Evolutionary conservation across 495 filamentous ascomycete species (phyloP).

Genomic region (Stereocaulon alpinum): DNA sequence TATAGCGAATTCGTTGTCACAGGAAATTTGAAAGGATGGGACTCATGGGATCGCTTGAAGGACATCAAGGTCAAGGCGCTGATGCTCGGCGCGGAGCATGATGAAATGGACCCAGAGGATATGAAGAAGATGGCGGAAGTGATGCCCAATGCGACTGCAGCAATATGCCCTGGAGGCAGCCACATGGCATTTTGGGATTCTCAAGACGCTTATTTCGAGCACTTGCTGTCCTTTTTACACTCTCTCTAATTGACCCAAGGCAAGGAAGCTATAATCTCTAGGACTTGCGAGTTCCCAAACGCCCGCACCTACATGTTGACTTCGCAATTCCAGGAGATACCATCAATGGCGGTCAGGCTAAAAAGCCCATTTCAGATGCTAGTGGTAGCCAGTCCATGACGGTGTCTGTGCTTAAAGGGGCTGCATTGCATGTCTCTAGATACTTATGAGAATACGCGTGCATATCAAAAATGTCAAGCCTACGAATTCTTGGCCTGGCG

Average conservation of each 20-base stretch:
- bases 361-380: background rate
- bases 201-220: constrained; percentile 12
- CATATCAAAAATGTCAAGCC: background rate
- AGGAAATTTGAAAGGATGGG: constrained; percentile 14
- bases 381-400: background rate
- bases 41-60: constrained; percentile 11
- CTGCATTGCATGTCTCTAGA: background rate
- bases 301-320: background rate
- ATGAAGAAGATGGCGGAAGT: constrained; percentile 12
- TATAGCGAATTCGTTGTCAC: constrained; percentile 14
- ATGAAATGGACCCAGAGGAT: constrained; percentile 16
- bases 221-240: constrained; percentile 4
- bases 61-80: constrained; percentile 8
- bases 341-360: background rate
- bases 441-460: background rate
- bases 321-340: background rate
- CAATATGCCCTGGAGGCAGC: constrained; percentile 9
- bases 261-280: background rate
- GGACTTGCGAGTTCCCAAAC: background rate
- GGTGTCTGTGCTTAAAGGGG: background rate
- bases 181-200: constrained; percentile 14
- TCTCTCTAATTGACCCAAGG: constrained; percentile 9
- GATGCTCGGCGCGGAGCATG: constrained; percentile 10
- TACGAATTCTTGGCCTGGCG: background rate
- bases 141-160: constrained; percentile 9